These are phyloP conservation scores for Fusarium sambucinum DNA, from an alignment of 2,329 filamentous ascomycete genomes.

Conservation along the genomic window DNA sequence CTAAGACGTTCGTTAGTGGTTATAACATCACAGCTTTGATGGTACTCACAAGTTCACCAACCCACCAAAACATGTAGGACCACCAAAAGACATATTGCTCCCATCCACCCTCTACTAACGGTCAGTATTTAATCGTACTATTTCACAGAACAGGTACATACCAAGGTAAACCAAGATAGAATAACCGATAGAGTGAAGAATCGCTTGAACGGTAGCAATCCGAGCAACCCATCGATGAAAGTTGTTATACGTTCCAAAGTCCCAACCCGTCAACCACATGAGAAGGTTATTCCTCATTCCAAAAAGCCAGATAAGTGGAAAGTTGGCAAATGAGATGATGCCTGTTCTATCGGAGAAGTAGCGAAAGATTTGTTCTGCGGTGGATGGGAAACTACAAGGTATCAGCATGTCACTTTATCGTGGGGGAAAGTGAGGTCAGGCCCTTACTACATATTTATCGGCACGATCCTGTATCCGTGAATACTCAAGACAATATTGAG, in stretches of 20 bases:
- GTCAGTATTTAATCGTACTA: not conserved
- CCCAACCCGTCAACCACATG: slow-evolving; percentile 76
- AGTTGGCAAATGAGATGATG: slow-evolving; percentile 72
- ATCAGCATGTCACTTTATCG: not conserved
- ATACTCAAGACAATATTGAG: slow-evolving; percentile 55
- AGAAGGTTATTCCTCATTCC: slow-evolving; percentile 75
- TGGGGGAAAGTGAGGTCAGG: fast-evolving
- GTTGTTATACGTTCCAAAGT: slow-evolving; percentile 73
- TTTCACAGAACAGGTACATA: slow-evolving; percentile 10
- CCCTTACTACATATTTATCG: slow-evolving; percentile 57
- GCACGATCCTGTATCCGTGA: slow-evolving; percentile 54
- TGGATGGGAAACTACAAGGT: slow-evolving; percentile 51
- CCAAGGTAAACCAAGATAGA: slow-evolving; percentile 58
- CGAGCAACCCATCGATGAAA: slow-evolving; percentile 77
- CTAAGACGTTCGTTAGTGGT: slow-evolving; percentile 27
- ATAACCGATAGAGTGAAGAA: slow-evolving; percentile 73
- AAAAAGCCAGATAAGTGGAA: slow-evolving; percentile 75
- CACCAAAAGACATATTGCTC: slow-evolving; percentile 54
- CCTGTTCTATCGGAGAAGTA: slow-evolving; percentile 74
- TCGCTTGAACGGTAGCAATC: slow-evolving; percentile 70
- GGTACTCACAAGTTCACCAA: slow-evolving; percentile 59
- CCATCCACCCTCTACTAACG: slow-evolving; percentile 54
- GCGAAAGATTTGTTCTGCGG: slow-evolving; percentile 57
- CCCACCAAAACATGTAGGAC: slow-evolving; percentile 62
- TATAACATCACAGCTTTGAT: fast-evolving